These are phyloP conservation scores for Meredithiella fracta DNA, from an alignment of 2,329 filamentous ascomycete genomes.

Conservation along the genomic window DNA sequence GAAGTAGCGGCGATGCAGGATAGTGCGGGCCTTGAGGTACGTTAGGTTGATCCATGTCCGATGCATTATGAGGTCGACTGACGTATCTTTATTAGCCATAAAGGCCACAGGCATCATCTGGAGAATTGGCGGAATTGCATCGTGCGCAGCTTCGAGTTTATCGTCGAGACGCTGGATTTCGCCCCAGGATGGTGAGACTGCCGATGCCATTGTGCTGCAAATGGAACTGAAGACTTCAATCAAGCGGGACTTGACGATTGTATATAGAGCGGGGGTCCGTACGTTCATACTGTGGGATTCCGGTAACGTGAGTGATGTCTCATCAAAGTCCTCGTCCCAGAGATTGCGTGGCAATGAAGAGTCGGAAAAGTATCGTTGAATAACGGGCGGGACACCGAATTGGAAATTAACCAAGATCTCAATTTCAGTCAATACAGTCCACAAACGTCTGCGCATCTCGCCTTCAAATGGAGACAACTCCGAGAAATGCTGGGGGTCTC, in stretches of 20 bases:
- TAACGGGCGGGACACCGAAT: conserved; percentile 35
- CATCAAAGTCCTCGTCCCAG: conserved; percentile 35
- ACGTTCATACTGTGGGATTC: conserved; percentile 27
- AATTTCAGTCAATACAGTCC: conserved; percentile 39
- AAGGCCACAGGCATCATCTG: conserved; percentile 27
- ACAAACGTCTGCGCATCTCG: conserved; percentile 39
- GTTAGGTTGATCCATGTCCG: conserved; percentile 32
- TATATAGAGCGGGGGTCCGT: conserved; percentile 28
- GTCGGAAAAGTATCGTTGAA: conserved; percentile 31
- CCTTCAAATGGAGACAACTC: conserved; percentile 30
- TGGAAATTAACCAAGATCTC: conserved; percentile 35
- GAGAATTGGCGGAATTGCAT: conserved; percentile 25
- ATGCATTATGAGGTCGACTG: conserved; percentile 31
- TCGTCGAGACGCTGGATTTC: conserved; percentile 23
- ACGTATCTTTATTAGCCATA: conserved; percentile 25
- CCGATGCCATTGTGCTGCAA: conserved; percentile 15
- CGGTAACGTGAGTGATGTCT: conserved; percentile 27
- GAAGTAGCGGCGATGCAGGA: conserved; percentile 29
- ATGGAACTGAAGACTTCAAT: conserved; percentile 17
- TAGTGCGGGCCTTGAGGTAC: conserved; percentile 32
- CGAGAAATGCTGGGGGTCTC: conserved; percentile 34
- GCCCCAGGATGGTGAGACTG: conserved; percentile 21
- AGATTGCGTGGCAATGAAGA: conserved; percentile 30
- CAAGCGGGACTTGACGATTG: conserved; percentile 20
- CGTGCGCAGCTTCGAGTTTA: conserved; percentile 24